Evolutionary conservation across 1,284 basidiomycete genomes (phyloP).

Genomic region (Apiotrichum domesticum): DNA sequence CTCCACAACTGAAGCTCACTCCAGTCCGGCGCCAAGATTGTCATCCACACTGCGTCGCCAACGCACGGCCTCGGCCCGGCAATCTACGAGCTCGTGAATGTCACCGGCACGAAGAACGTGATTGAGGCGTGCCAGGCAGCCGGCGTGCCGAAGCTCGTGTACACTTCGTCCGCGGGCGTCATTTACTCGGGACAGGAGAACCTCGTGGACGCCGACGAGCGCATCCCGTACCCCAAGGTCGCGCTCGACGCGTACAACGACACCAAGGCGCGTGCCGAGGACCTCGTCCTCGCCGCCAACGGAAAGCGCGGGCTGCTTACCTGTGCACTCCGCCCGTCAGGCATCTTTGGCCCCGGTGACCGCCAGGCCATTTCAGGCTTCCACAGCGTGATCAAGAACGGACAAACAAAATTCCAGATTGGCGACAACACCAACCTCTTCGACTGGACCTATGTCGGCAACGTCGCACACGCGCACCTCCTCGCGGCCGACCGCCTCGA

Average conservation of each 20-base stretch:
- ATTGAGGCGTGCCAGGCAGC: constrained; percentile 70
- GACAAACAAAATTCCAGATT: constrained; percentile 87
- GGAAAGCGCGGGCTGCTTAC: constrained; percentile 75
- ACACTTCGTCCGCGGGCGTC: constrained; percentile 90
- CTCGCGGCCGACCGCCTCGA: constrained; percentile 70
- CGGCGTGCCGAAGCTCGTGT: constrained; percentile 80
- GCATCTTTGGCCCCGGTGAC: constrained; percentile 95
- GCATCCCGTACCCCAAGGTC: constrained; percentile 66
- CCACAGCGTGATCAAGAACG: constrained; percentile 70
- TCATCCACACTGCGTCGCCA: constrained; percentile 95
- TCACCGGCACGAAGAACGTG: constrained; percentile 80
- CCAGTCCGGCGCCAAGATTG: constrained; percentile 74
- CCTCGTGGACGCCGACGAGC: constrained; percentile 83
- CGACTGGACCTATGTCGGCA: constrained; percentile 97
- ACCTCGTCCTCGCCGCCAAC: constrained; percentile 77
- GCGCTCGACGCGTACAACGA: constrained; percentile 90
- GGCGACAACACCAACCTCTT: constrained; percentile 90
- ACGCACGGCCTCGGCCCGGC: constrained; percentile 63
- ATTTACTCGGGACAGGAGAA: constrained; percentile 75
- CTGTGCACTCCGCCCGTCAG: constrained; percentile 85
- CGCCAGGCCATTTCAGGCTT: constrained; percentile 78
- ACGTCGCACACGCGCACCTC: constrained; percentile 90
- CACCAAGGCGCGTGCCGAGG: constrained; percentile 90
- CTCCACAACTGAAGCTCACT: constrained; percentile 1
- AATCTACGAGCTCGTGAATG: constrained; percentile 89